Conservation (phyloP, 2,329 filamentous ascomycete species). For the Phialophora verrucosa region DNA sequence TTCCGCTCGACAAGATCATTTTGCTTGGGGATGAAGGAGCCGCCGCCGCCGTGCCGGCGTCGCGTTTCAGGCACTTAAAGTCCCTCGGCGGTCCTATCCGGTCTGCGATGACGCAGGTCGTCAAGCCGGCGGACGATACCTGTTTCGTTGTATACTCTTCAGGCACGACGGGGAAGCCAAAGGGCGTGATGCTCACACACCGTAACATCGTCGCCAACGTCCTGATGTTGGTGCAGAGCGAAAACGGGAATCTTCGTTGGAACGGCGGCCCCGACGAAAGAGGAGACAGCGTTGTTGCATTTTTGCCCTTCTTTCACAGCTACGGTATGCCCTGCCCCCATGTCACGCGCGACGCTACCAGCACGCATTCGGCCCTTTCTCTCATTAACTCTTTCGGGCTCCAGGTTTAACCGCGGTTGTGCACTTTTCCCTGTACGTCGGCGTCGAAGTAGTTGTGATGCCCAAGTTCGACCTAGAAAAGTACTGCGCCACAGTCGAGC, state of each 20-base stretch:
- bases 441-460: conserved; percentile 72
- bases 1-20: conserved; percentile 73
- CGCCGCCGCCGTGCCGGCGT: conserved; percentile 55
- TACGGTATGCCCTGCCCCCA: conserved; percentile 60
- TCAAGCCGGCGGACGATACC: conserved; percentile 72
- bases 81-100: background rate
- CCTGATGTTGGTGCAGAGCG: conserved; percentile 55
- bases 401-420: conserved; percentile 70
- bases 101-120: conserved; percentile 17
- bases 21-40: conserved; percentile 75
- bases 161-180: conserved; percentile 76
- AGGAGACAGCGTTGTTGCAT: conserved; percentile 74
- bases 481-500: conserved; percentile 76
- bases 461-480: conserved; percentile 78
- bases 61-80: conserved; percentile 57
- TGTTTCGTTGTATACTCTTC: conserved; percentile 80
- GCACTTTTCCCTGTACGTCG: conserved; percentile 69
- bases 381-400: background rate
- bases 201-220: conserved; percentile 13
- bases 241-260: conserved; percentile 62
- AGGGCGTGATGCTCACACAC: conserved; percentile 50
- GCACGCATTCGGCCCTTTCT: background rate
- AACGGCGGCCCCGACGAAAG: conserved; percentile 64
- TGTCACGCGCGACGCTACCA: too few relatives aligned
- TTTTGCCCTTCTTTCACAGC: conserved; percentile 89